phyloP scores from a whole-genome alignment of 177 flowering plant genomes.

The Vitis hybrid region DNA sequence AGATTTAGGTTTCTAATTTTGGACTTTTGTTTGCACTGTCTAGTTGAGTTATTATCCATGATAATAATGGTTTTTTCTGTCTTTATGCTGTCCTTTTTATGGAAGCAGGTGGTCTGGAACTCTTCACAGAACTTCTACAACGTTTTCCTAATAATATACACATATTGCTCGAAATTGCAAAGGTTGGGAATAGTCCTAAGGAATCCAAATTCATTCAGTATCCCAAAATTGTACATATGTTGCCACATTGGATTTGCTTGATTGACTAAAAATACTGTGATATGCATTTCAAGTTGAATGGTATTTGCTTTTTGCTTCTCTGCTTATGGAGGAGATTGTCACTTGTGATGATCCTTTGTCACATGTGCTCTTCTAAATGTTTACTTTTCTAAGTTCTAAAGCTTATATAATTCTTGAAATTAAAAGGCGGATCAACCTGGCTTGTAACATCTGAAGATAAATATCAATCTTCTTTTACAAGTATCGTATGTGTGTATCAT shows the following conservation, averaged over 20 bases:
- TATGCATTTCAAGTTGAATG: neutral
- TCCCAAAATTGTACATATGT: neutral
- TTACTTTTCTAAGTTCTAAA: neutral
- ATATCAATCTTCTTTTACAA: too few species aligned
- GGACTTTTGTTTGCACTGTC: neutral
- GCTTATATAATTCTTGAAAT: neutral
- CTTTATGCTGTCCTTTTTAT: slow-evolving; percentile 5
- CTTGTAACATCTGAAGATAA: too few species aligned
- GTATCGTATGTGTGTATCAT: too few species aligned
- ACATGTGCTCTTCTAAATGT: too few species aligned
- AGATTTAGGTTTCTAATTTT: neutral
- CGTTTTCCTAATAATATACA: slow-evolving; percentile 87
- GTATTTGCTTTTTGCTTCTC: neutral
- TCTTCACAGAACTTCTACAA: slow-evolving; percentile 75
- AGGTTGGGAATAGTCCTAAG: slow-evolving; percentile 42
- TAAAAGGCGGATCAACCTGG: too few species aligned
- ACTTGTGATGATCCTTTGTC: too few species aligned
- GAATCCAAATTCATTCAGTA: neutral
- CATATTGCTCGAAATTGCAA: slow-evolving; percentile 86
- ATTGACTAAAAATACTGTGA: neutral
- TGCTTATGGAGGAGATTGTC: neutral
- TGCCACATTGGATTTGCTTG: neutral
- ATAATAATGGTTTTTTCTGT: slow-evolving; percentile 1
- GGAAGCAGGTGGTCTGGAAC: slow-evolving; percentile 80
- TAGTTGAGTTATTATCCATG: slow-evolving; percentile 4